phyloP scores from a whole-genome alignment of 352 stramenopile species.

The Pythium coloratum region DNA sequence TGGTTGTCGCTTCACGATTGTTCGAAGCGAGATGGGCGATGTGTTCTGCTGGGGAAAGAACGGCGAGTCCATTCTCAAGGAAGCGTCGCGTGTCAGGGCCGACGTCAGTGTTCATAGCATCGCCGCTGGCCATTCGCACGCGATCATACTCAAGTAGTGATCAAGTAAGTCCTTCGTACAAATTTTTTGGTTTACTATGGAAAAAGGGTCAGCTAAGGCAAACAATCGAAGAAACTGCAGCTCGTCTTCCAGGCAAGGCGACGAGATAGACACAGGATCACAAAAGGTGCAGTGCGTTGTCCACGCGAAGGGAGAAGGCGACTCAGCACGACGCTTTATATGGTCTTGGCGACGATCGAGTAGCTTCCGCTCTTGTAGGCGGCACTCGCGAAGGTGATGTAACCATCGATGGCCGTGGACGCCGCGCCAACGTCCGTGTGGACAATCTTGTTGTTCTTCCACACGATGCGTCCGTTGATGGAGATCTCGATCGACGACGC shows the following conservation, averaged over 20 bases:
- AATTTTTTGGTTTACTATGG: no score
- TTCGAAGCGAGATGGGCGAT: constrained; percentile 39
- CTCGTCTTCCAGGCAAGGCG: neutral
- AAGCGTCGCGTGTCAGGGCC: neutral
- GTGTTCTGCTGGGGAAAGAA: constrained; percentile 56
- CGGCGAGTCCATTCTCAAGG: neutral
- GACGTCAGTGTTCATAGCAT: neutral
- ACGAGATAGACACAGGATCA: neutral
- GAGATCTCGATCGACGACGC: constrained; percentile 28
- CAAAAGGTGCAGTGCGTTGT: no score
- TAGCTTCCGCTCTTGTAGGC: neutral
- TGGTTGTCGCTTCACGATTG: constrained; percentile 51
- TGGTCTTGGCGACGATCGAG: neutral
- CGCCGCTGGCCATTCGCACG: constrained; percentile 16
- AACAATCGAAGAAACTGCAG: neutral
- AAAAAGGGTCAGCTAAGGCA: no score
- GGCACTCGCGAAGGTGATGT: neutral
- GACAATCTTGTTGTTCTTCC: constrained; percentile 21
- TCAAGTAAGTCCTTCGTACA: neutral
- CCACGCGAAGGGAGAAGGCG: no score
- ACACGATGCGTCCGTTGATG: constrained; percentile 36
- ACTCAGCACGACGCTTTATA: neutral
- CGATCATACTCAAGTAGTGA: neutral
- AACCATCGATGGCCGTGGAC: neutral
- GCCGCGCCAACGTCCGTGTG: neutral